Evolutionary conservation across 129 eudicot species (phyloP).

Genomic region (Escallonia herrerae): DNA sequence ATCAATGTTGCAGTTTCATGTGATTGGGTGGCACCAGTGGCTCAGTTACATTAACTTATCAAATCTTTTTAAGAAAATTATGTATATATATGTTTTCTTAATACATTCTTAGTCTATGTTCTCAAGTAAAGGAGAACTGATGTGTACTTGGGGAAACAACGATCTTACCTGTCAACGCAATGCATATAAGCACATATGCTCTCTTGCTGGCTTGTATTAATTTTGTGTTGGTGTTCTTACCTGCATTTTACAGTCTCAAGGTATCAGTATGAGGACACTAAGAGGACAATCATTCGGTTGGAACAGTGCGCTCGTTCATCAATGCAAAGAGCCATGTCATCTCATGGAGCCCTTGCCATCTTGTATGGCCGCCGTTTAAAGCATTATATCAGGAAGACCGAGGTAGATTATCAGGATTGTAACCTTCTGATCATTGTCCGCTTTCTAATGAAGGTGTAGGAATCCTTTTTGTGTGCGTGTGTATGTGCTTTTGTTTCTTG

Average conservation of each 20-base stretch:
- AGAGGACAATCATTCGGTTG: slow-evolving; percentile 67
- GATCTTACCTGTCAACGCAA: neutral
- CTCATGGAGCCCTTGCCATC: slow-evolving; percentile 72
- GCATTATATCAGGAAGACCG: slow-evolving; percentile 62
- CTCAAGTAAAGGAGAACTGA: neutral
- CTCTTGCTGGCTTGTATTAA: slow-evolving; percentile 6
- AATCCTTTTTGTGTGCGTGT: no score
- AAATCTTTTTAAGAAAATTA: neutral
- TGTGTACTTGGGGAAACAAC: neutral
- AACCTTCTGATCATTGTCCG: slow-evolving; percentile 5
- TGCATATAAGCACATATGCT: neutral
- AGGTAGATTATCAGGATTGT: slow-evolving; percentile 40
- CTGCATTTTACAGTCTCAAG: slow-evolving; percentile 39
- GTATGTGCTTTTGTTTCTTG: no score
- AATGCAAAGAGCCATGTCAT: slow-evolving; percentile 65
- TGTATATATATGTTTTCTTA: neutral
- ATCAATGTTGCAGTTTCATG: neutral
- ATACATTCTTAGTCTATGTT: neutral
- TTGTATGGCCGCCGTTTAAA: slow-evolving; percentile 77
- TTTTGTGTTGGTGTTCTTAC: slow-evolving; percentile 4
- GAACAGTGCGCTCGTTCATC: slow-evolving; percentile 72
- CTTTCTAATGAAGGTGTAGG: neutral
- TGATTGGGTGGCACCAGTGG: neutral
- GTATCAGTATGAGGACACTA: slow-evolving; percentile 49
- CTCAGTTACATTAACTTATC: neutral